Percentiles rank a stretch among this genome's conserved stretches.
phyloP scores from a whole-genome alignment of 2,329 filamentous ascomycete genomes.

The Paecilomyces variotii region DNA sequence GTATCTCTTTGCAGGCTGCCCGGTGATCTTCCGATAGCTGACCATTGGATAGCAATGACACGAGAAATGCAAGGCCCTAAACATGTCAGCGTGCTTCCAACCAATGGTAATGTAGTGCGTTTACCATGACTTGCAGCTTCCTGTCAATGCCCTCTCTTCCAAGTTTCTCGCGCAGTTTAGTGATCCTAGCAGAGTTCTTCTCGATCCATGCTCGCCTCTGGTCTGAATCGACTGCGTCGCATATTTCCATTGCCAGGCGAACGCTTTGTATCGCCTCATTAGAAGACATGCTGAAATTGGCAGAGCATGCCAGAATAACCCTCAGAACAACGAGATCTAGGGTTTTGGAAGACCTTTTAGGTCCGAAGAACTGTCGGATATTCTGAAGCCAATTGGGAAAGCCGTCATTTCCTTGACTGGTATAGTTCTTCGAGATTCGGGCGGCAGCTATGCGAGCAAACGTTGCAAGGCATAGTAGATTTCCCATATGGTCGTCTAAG shows the following conservation, averaged over 20 bases:
- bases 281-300: slow-evolving; percentile 20
- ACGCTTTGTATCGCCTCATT: slow-evolving; percentile 27
- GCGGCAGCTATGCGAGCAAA: slow-evolving; percentile 27
- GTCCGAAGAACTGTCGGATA: slow-evolving; percentile 31
- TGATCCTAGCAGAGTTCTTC: slow-evolving; percentile 24
- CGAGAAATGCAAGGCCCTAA: slow-evolving; percentile 25
- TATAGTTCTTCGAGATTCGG: slow-evolving; percentile 1
- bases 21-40: slow-evolving; percentile 20
- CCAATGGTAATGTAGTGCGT: not conserved
- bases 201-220: slow-evolving; percentile 28
- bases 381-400: slow-evolving; percentile 24
- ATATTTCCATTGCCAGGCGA: slow-evolving; percentile 27
- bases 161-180: slow-evolving; percentile 32
- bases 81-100: not conserved
- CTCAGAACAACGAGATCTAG: slow-evolving; percentile 34
- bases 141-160: slow-evolving; percentile 17
- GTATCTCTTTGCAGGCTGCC: slow-evolving; percentile 13
- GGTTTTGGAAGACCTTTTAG: slow-evolving; percentile 31
- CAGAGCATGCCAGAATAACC: slow-evolving; percentile 33
- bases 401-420: slow-evolving; percentile 10
- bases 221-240: slow-evolving; percentile 22
- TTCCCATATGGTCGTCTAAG: slow-evolving; percentile 32
- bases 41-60: slow-evolving; percentile 16
- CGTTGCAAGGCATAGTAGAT: slow-evolving; percentile 33
- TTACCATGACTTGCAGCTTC: slow-evolving; percentile 28